Percentiles rank a stretch among this genome's conserved stretches.
phyloP scores from a whole-genome alignment of 805 yeast genomes.

The Saturnispora kantuleensis region DNA sequence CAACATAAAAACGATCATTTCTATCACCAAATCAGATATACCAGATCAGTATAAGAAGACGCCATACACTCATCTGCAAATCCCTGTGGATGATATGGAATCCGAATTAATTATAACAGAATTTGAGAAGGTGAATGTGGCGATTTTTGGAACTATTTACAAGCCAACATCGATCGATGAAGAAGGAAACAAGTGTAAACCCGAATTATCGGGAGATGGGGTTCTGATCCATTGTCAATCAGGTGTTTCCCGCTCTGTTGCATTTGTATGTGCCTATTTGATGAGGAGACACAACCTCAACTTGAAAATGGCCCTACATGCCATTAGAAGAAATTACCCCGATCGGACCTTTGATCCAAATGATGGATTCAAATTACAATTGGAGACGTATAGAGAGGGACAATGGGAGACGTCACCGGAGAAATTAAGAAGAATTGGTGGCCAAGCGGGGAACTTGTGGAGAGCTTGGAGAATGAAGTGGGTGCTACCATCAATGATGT shows the following conservation, averaged over 20 bases:
- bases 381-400: constrained; percentile 46
- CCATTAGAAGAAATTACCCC: constrained; percentile 56
- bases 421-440: constrained; percentile 12
- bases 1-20: constrained; percentile 62
- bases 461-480: constrained; percentile 14
- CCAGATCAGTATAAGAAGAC: constrained; percentile 37
- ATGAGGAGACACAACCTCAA: constrained; percentile 46
- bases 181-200: constrained; percentile 13
- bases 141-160: constrained; percentile 57
- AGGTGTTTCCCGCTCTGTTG: constrained; percentile 41
- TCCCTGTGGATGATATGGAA: constrained; percentile 66
- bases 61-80: constrained; percentile 44
- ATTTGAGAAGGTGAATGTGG: constrained; percentile 51
- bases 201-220: constrained; percentile 11
- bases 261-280: constrained; percentile 37
- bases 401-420: constrained; percentile 30
- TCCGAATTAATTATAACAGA: constrained; percentile 54
- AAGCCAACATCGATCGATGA: constrained; percentile 18
- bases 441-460: constrained; percentile 11
- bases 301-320: constrained; percentile 57
- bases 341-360: constrained; percentile 52
- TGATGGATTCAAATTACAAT: constrained; percentile 62
- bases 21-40: constrained; percentile 56
- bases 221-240: constrained; percentile 44
- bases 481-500: constrained; percentile 17